These are phyloP conservation scores for Tephrocybe sp. DNA, from an alignment of 768 basidiomycete species.

Conservation along the genomic window DNA sequence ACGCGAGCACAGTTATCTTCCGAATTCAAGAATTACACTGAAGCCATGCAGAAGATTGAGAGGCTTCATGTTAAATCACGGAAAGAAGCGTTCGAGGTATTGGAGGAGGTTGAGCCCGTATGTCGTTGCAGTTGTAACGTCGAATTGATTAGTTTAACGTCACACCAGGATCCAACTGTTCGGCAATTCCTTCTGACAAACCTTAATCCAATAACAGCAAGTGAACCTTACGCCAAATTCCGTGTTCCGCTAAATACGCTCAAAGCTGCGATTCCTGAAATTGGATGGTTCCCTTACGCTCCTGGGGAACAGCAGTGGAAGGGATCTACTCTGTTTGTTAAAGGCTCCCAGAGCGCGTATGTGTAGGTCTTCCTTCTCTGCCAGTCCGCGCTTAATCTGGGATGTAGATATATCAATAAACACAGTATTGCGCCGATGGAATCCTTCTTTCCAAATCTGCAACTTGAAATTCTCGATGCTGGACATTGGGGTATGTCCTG, in stretches of 20 bases:
- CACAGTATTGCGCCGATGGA: conserved; percentile 59
- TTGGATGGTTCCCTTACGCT: conserved; percentile 76
- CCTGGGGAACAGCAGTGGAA: conserved; percentile 50
- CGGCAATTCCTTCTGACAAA: conserved; percentile 86
- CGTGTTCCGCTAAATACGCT: conserved; percentile 71
- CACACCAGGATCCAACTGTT: conserved; percentile 58
- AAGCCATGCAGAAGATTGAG: conserved; percentile 73
- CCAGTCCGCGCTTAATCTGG: background rate
- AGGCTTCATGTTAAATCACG: conserved; percentile 47
- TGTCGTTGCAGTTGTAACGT: conserved; percentile 15
- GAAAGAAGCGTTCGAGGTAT: conserved; percentile 64
- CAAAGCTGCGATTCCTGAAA: conserved; percentile 51
- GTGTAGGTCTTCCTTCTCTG: conserved; percentile 18
- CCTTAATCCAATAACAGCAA: conserved; percentile 37
- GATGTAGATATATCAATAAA: conserved; percentile 67
- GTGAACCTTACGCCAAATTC: conserved; percentile 48
- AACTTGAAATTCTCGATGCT: conserved; percentile 61
- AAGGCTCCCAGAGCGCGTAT: conserved; percentile 73
- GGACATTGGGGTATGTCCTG: conserved; percentile 77
- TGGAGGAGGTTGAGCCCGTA: conserved; percentile 64
- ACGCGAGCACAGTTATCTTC: conserved; percentile 47
- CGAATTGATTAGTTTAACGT: background rate
- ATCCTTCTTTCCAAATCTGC: conserved; percentile 70
- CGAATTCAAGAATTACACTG: conserved; percentile 65
- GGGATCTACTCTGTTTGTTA: conserved; percentile 68